Evolutionary conservation across 1,284 basidiomycete genomes (phyloP).

Genomic region (Pulveroboletus sp.): DNA sequence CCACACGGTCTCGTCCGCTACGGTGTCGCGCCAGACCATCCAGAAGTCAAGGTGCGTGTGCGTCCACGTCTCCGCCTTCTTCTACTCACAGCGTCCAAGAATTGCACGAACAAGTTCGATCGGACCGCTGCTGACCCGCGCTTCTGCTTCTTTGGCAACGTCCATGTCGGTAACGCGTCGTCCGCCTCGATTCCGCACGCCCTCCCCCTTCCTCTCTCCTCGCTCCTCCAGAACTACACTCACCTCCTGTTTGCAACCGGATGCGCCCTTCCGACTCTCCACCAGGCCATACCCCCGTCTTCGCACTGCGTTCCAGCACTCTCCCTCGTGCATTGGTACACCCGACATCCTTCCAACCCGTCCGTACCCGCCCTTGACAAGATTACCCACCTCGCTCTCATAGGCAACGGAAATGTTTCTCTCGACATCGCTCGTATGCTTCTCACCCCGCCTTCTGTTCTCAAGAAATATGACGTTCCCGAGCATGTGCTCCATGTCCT

Average conservation of each 20-base stretch:
- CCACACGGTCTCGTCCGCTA: slow-evolving; percentile 96
- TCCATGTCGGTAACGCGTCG: slow-evolving; percentile 61
- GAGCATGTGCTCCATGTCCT: slow-evolving; percentile 73
- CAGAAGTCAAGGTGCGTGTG: slow-evolving; percentile 87
- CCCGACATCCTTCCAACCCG: slow-evolving; percentile 77
- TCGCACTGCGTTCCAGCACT: slow-evolving; percentile 75
- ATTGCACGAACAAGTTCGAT: slow-evolving; percentile 96
- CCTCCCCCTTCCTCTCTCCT: slow-evolving; percentile 55
- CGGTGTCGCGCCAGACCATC: slow-evolving; percentile 98
- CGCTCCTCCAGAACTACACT: slow-evolving; percentile 70
- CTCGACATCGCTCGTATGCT: slow-evolving; percentile 93
- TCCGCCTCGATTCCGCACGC: slow-evolving; percentile 47
- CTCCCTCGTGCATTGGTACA: slow-evolving; percentile 96
- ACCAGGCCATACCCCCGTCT: slow-evolving; percentile 54
- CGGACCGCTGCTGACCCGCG: slow-evolving; percentile 70
- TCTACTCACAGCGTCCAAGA: slow-evolving; percentile 51
- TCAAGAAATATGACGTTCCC: slow-evolving; percentile 83
- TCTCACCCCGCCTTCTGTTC: slow-evolving; percentile 62
- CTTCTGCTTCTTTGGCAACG: slow-evolving; percentile 91
- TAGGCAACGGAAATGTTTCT: slow-evolving; percentile 97
- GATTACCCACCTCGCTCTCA: slow-evolving; percentile 74
- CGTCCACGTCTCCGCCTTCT: slow-evolving; percentile 1
- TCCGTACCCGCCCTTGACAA: slow-evolving; percentile 62
- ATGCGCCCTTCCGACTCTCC: slow-evolving; percentile 63
- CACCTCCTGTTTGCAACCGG: slow-evolving; percentile 85